These are phyloP conservation scores for Saccharomyces hybrid DNA, from an alignment of 1,139 yeast species.

Conservation along the genomic window DNA sequence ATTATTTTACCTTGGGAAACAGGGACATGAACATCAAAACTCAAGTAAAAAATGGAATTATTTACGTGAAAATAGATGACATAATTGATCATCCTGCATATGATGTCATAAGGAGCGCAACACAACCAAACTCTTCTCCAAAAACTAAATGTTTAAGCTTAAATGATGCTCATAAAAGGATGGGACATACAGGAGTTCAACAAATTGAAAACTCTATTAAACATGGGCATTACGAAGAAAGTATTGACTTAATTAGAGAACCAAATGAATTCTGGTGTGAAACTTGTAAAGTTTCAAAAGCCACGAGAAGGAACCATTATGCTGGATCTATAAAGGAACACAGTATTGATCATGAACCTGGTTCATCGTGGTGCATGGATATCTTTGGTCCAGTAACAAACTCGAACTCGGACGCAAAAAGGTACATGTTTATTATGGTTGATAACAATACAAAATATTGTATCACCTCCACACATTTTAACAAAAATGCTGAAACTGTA, in stretches of 20 bases:
- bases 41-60: not conserved
- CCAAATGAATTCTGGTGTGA: constrained; percentile 2
- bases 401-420: too few relatives aligned
- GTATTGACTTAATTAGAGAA: not conserved
- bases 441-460: too few relatives aligned
- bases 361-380: constrained; percentile 6
- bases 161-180: not conserved
- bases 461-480: too few relatives aligned
- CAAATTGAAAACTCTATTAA: not conserved
- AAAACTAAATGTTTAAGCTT: not conserved
- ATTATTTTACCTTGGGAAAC: not conserved
- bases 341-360: constrained; percentile 1
- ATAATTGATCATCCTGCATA: not conserved
- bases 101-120: not conserved
- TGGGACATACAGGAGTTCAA: not conserved
- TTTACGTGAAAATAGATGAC: not conserved
- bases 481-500: too few relatives aligned
- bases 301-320: constrained; percentile 3
- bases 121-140: not conserved
- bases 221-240: not conserved
- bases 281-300: constrained; percentile 3
- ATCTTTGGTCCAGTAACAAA: not conserved
- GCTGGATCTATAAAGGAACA: constrained; percentile 6
- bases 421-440: too few relatives aligned
- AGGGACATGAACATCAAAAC: not conserved